Conservation (phyloP, 139 green algal species). For the Closterium sp. region DNA sequence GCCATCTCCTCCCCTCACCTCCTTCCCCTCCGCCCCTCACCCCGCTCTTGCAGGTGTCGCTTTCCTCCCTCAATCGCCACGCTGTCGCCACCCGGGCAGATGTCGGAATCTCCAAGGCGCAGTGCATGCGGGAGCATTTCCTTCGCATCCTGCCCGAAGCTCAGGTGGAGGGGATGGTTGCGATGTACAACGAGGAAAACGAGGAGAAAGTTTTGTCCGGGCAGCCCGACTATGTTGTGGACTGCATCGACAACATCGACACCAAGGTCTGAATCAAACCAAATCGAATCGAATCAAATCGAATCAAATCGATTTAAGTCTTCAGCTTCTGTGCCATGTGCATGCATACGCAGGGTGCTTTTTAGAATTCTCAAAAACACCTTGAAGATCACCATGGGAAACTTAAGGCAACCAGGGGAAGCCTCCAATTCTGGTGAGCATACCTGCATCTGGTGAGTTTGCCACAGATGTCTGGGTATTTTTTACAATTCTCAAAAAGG, state of each 20-base stretch:
- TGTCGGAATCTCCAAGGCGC: slow-evolving; percentile 85
- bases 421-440: too few species aligned
- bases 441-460: too few species aligned
- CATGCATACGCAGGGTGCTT: too few species aligned
- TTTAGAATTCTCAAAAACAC: too few species aligned
- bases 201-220: slow-evolving; percentile 79
- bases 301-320: too few species aligned
- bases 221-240: slow-evolving; percentile 78
- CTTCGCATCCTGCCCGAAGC: slow-evolving; percentile 86
- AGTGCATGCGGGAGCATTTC: slow-evolving; percentile 77
- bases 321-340: too few species aligned
- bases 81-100: slow-evolving; percentile 86
- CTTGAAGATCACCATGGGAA: too few species aligned
- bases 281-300: background rate
- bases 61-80: slow-evolving; percentile 92
- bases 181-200: slow-evolving; percentile 78
- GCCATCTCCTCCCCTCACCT: background rate
- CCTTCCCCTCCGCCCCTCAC: background rate
- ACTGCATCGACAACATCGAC: slow-evolving; percentile 99
- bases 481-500: too few species aligned
- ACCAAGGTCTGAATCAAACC: slow-evolving; percentile 77
- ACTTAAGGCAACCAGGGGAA: too few species aligned
- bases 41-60: slow-evolving; percentile 46
- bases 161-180: slow-evolving; percentile 53
- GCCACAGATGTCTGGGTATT: too few species aligned